Base-by-base conservation (phyloP, 2,329 filamentous ascomycete genomes). In the Mollisia scopiformis region DNA sequence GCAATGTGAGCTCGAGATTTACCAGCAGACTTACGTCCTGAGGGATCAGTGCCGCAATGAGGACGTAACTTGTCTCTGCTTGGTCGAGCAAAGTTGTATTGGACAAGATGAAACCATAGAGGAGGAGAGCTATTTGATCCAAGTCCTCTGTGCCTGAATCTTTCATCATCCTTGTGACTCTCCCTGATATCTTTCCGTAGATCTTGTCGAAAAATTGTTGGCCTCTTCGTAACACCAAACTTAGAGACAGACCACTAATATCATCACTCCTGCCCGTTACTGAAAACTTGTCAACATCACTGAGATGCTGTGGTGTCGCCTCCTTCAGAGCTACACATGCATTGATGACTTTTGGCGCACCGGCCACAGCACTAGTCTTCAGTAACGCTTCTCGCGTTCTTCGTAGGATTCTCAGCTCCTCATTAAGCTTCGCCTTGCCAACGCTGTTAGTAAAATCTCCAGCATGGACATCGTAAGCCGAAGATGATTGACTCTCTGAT, bases 291-390 rank as follows among this genome's bases (percentile, higher is more conserved):
- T 57, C 66, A 6, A 37, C 19, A 1, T 75, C 72, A 23, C 75
- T 73, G 59, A 82, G 73, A 21, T 76, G 65, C 1, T 71, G 59
- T 0, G 80, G 77, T 0, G 80, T 82, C 13, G 71, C 75, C 33
- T 73, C 71, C 63, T 79, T 81, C 53, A 83, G 75, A 43, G 76
- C 76, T 35, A 77, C 71, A 28, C 82, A 72, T 21, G 79, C 75
- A 65, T 83, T 82, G 68, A 82, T 82, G 72, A 82, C 81, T 77
- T 80, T 83, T 7, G 82, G 81, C 51, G 84, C 67, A 1, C 82
- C 81, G 16, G 77, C 77, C 43, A 84, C 75, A 1, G 79, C 76
- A 13, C 78, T 76, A 7, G 75, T 75, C 66, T 84, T 84, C 31
- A 84, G 71, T 28, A 84, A 69, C 1, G 79, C 79, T 68, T 84